Conservation (phyloP, 2,329 filamentous ascomycete species). For the Nannizziopsis barbatae region DNA sequence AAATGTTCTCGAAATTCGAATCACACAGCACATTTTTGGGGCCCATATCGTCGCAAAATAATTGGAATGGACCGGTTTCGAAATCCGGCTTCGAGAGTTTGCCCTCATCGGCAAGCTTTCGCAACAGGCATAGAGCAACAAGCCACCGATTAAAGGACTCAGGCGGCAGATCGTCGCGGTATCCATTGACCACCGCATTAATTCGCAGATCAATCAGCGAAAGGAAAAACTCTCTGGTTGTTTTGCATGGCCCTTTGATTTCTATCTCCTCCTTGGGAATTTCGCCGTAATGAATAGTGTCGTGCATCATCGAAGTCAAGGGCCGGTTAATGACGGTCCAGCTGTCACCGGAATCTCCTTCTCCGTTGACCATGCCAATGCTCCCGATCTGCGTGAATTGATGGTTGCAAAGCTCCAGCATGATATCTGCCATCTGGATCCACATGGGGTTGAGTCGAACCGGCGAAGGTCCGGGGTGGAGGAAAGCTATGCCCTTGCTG, state of each 20-base stretch:
- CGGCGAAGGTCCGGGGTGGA: conserved; percentile 16
- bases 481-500: conserved; percentile 18
- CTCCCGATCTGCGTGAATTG: conserved; percentile 32
- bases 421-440: conserved; percentile 31
- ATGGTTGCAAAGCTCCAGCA: conserved; percentile 31
- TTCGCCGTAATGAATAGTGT: conserved; percentile 22
- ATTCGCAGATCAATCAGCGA: conserved; percentile 36
- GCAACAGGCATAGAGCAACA: conserved; percentile 16
- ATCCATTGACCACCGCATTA: conserved; percentile 29
- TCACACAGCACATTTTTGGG: conserved; percentile 33
- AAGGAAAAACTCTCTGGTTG: conserved; percentile 32
- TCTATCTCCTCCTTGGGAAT: neutral
- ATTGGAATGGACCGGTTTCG: conserved; percentile 25
- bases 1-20: conserved; percentile 28
- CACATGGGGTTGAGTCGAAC: conserved; percentile 23
- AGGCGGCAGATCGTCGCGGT: conserved; percentile 28
- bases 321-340: conserved; percentile 27
- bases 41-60: conserved; percentile 33
- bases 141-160: conserved; percentile 18
- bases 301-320: conserved; percentile 36
- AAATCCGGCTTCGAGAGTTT: conserved; percentile 15
- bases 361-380: conserved; percentile 6
- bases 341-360: conserved; percentile 7
- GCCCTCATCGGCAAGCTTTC: conserved; percentile 13
- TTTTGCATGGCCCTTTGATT: conserved; percentile 18